Base-by-base conservation (phyloP, 2,329 filamentous ascomycete genomes). In the Neopestalotiopsis rosae region DNA sequence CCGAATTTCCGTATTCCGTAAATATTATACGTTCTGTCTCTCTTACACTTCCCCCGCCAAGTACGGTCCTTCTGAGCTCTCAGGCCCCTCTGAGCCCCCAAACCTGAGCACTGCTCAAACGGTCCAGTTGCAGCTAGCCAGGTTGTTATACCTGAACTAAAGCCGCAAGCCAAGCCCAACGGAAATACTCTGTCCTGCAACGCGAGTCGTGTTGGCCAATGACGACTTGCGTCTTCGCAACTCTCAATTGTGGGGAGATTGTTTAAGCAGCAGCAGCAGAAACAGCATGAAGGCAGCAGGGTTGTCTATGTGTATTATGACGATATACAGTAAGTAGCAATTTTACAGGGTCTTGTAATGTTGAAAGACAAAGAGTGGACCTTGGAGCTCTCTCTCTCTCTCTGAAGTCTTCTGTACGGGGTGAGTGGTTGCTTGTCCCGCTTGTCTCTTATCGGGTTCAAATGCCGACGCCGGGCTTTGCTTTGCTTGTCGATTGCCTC, bases 301-400 rank as follows among this genome's bases (percentile, higher is more conserved):
- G 59, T 40, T n/a, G 59, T 61, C 59, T 61, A 61, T 61, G 59
- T 40, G 30, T 61, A 40, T 61, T 61, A 5, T 59, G 45, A 52
- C 45, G n/a, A 59, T 58, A 38, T 38, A 38, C 34, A 38, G 34
- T 38, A 38, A 14, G 17, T 52, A 52, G 45, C 45, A 52, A 52
- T 52, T 52, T n/a, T 52, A 52, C 45, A 52, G 45, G 45, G 45
- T 52, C 17, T 52, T 52, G 45, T 52, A 52, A 52, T n/a, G 14
- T 4, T 49, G 14, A 14, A 17, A 17, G 6, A 14, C 6, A 17
- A 20, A 52, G 45, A n/a, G 45, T 24, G 45, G 45, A 20, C 24
- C 24, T 28, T 28, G 24, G 3, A 28, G 24, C 24, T 20, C 45
- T 5, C 9, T 20, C 6, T 20, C 6, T n/a, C 58, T 61, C 34